Evolutionary conservation across 1,139 yeast species (phyloP).

Genomic region (Taiozyma sp.): DNA sequence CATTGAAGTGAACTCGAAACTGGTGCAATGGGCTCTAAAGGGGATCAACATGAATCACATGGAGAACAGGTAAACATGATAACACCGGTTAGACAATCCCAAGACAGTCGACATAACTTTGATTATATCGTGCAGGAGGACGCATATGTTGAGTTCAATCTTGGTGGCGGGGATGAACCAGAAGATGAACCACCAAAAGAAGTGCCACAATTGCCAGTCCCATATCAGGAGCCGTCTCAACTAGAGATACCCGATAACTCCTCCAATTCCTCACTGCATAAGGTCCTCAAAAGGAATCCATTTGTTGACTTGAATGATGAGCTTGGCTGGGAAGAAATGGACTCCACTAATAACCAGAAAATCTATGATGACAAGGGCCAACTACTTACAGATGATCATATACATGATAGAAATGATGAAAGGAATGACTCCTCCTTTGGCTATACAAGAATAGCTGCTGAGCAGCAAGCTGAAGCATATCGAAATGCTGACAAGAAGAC

Average conservation of each 20-base stretch:
- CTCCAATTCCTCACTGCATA: not conserved
- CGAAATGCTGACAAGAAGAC: conserved; percentile 74
- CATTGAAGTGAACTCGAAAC: too few relatives aligned
- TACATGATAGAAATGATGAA: conserved; percentile 21
- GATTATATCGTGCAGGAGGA: not conserved
- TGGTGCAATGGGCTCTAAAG: not conserved
- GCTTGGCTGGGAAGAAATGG: conserved; percentile 55
- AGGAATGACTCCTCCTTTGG: conserved; percentile 41
- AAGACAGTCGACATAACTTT: not conserved
- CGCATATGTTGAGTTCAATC: conserved; percentile 18
- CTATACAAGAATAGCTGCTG: conserved; percentile 86
- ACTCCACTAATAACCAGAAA: conserved; percentile 53
- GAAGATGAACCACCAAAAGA: not conserved
- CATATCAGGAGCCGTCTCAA: not conserved
- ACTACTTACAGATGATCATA: conserved; percentile 22
- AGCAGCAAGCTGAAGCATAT: conserved; percentile 79
- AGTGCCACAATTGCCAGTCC: not conserved
- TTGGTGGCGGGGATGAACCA: conserved; percentile 11
- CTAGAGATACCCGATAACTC: conserved; percentile 2
- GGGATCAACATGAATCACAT: not conserved
- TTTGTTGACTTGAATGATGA: conserved; percentile 11
- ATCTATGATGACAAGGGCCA: conserved; percentile 54
- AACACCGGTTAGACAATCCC: not conserved
- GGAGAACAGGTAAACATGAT: not conserved
- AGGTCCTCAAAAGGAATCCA: not conserved